Base-by-base conservation (phyloP, 2,329 filamentous ascomycete genomes). In the Aspergillus candidus region DNA sequence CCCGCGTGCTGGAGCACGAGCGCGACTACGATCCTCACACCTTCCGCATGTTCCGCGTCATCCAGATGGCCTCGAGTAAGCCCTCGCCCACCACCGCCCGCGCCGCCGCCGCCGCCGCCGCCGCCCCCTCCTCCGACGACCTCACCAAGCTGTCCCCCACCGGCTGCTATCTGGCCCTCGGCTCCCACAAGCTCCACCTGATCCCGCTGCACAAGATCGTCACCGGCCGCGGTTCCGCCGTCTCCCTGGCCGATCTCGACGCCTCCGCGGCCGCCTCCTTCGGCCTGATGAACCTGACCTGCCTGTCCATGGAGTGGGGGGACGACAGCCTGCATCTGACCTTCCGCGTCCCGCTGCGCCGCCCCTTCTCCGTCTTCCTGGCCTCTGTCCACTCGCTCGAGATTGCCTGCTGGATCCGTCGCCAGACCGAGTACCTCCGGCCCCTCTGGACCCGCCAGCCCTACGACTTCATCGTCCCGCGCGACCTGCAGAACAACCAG, bases 11-110 rank as follows among this genome's bases (percentile, higher is more conserved):
- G 15, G 82, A 86, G 57, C 72, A 77, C 45, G 80, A 84, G 50
- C 72, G 78, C 44, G 83, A 87, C 60, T 87, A 86, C 59, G 80
- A 85, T 51, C 78, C 82, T 29, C 69, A 75, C 27, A 77, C 79
- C 49, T 86, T 85, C 61, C 77, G 78, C 49, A 78, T 86, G 54
- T 86, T 83, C 67, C 79, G 82, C 48, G 81, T 84, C 7, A 79
- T 85, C 18, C 78, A 83, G 56, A 76, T 82, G 49, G 72, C 77
- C n/a, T 66, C 73, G 11, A 71, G 72, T 51, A 83, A 82, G 63
- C 70, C 72, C 13, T 66, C 69, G 29, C 70, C 71, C 77, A 41
- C 22, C 22, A 75, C 22, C 22, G 6, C 22, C 22, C 22, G 79
- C 3, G 83, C 83, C 7, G 77, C 77, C n/a, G 83, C 67, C 69